Evolutionary conservation across 345 rosid species (phyloP).

Genomic region (Melaleuca alternifolia): DNA sequence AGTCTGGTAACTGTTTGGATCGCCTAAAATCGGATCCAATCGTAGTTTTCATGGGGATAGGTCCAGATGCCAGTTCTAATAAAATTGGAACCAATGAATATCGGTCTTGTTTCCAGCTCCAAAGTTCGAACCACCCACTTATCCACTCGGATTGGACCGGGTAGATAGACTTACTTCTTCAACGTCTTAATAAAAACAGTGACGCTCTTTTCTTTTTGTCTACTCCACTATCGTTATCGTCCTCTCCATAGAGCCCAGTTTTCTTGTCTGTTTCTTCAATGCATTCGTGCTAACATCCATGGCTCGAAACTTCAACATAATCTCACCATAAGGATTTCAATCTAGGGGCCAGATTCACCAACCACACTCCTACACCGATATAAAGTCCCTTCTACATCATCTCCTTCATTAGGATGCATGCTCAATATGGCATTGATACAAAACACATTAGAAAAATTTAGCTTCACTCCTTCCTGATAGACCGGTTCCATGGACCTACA

Average conservation of each 20-base stretch:
- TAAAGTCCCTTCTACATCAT: not conserved
- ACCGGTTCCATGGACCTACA: not conserved
- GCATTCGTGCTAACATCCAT: not conserved
- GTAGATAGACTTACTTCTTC: not conserved
- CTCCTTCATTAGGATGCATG: not conserved
- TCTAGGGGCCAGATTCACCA: accelerated
- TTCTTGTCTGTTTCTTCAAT: not conserved
- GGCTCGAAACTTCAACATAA: not conserved
- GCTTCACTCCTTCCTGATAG: not conserved
- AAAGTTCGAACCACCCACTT: too few species aligned
- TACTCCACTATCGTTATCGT: not conserved
- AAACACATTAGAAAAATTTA: not conserved
- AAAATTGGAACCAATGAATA: too few species aligned
- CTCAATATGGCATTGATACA: not conserved
- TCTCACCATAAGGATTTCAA: not conserved
- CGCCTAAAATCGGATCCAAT: too few species aligned
- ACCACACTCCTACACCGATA: not conserved
- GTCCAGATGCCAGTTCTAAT: too few species aligned
- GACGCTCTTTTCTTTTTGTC: not conserved
- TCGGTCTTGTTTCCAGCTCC: too few species aligned
- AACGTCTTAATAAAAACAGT: not conserved
- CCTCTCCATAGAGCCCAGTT: not conserved
- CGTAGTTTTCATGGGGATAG: too few species aligned
- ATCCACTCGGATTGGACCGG: too few species aligned
- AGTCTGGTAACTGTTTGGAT: too few species aligned